Evolutionary conservation across 2,329 filamentous ascomycete genomes (phyloP).

Genomic region (Allantophomopsis lycopodina): DNA sequence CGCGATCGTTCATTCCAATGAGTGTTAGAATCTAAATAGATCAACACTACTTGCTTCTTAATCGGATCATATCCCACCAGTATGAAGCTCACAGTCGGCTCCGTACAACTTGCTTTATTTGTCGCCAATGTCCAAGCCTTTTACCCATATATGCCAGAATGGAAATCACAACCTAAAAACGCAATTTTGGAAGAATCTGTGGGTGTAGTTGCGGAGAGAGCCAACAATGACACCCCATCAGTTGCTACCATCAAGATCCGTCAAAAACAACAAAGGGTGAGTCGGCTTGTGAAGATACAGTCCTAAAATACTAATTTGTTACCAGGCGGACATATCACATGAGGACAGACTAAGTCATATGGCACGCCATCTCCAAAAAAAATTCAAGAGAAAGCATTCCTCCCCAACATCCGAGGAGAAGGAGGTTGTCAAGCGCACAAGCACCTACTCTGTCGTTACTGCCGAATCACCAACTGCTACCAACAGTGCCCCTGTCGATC

Average conservation of each 20-base stretch:
- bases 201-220: no score
- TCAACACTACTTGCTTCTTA: no score
- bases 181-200: no score
- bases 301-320: background rate
- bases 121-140: background rate
- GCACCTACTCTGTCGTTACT: conserved; percentile 9
- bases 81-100: no score
- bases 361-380: conserved; percentile 10
- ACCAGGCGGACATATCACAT: conserved; percentile 2
- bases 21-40: no score
- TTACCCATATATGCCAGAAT: background rate
- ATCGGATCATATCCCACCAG: no score
- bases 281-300: background rate
- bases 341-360: conserved; percentile 8
- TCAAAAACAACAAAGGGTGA: conserved; percentile 1
- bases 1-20: no score
- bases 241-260: conserved; percentile 1
- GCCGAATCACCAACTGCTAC: conserved; percentile 25
- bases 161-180: background rate
- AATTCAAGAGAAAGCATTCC: conserved; percentile 8
- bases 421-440: conserved; percentile 10
- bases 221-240: no score
- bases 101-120: no score
- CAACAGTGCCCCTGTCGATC: conserved; percentile 40
- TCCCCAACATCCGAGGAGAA: conserved; percentile 2